phyloP scores from a whole-genome alignment of 2,329 filamentous ascomycete genomes.

The Colletotrichum scovillei region DNA sequence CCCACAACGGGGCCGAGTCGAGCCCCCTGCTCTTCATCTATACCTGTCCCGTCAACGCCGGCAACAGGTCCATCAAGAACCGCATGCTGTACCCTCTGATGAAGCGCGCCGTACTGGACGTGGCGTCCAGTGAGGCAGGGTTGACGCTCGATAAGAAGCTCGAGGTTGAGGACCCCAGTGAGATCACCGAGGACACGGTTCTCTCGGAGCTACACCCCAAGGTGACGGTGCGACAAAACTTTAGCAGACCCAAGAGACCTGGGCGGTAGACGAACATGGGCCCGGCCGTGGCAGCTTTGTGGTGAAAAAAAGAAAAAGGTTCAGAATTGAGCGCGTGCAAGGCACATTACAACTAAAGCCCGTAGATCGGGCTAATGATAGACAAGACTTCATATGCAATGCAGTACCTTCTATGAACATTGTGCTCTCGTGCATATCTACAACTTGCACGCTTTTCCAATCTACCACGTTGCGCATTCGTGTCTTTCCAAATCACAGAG shows the following conservation, averaged over 20 bases:
- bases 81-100: constrained; percentile 86
- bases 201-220: constrained; percentile 76
- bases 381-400: constrained; percentile 19
- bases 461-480: neutral
- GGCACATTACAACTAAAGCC: neutral
- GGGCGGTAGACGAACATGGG: constrained; percentile 61
- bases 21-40: constrained; percentile 82
- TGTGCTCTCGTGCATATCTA: constrained; percentile 6
- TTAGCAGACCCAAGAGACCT: constrained; percentile 83
- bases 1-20: constrained; percentile 61
- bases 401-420: constrained; percentile 7
- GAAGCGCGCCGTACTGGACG: constrained; percentile 73
- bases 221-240: constrained; percentile 73
- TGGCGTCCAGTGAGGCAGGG: constrained; percentile 74
- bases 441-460: neutral
- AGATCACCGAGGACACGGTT: constrained; percentile 76
- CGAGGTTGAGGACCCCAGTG: constrained; percentile 74
- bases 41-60: constrained; percentile 77
- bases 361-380: constrained; percentile 30
- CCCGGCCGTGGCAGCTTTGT: neutral
- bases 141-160: constrained; percentile 77
- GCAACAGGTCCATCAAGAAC: constrained; percentile 79
- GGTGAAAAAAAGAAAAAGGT: neutral
- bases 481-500: neutral
- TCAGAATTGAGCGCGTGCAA: neutral